Percentiles rank a stretch among this genome's conserved stretches.
These are phyloP conservation scores for Yamadazyma trypodendri DNA, from an alignment of 1,139 yeast genomes.

Conservation along the genomic window DNA sequence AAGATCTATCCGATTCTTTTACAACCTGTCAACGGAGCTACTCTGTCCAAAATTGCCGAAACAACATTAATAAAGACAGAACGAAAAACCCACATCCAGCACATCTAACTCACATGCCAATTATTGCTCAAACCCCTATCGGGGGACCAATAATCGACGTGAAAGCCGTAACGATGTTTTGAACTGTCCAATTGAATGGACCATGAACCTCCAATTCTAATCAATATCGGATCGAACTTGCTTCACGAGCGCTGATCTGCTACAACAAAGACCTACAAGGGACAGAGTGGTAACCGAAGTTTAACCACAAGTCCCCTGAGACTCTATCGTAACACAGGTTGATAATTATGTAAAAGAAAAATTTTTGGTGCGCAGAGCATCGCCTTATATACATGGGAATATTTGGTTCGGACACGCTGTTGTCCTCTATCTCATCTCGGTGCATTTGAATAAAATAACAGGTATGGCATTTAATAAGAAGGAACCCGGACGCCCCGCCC, in stretches of 20 bases:
- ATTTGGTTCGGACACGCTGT: constrained; percentile 4
- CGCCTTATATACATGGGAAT: constrained; percentile 6
- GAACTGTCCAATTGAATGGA: constrained; percentile 5
- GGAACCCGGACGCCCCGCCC: constrained; percentile 3
- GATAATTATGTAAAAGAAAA: constrained; percentile 23
- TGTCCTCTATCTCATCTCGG: not conserved
- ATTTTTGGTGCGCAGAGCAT: constrained; percentile 4
- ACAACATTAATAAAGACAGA: constrained; percentile 6
- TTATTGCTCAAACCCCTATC: constrained; percentile 55
- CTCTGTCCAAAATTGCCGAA: constrained; percentile 57
- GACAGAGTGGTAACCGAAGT: constrained; percentile 25
- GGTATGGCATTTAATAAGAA: constrained; percentile 13
- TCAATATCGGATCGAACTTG: constrained; percentile 33
- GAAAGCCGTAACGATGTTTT: constrained; percentile 27
- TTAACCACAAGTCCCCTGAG: constrained; percentile 34
- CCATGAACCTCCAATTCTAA: not conserved
- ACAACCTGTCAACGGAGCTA: constrained; percentile 87
- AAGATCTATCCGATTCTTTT: constrained; percentile 60
- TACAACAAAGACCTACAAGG: constrained; percentile 39
- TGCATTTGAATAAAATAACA: not conserved
- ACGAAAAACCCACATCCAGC: constrained; percentile 2
- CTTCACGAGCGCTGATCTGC: constrained; percentile 75
- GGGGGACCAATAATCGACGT: constrained; percentile 43
- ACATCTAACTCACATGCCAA: not conserved
- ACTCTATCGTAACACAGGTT: constrained; percentile 52